These are phyloP conservation scores for Phytophthora citricola DNA, from an alignment of 352 stramenopile species.

Conservation along the genomic window DNA sequence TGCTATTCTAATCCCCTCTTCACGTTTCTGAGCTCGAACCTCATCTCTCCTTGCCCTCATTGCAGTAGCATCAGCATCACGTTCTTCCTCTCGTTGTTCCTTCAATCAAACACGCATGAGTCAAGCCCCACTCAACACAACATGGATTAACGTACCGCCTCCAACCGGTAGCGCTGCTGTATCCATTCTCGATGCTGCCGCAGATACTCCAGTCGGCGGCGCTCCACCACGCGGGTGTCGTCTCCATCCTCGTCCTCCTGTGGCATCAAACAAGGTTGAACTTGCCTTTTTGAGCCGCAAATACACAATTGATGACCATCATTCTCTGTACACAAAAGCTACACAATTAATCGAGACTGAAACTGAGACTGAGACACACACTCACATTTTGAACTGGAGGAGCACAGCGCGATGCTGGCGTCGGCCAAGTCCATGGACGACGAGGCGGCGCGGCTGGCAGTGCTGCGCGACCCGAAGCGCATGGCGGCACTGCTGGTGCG, in stretches of 20 bases:
- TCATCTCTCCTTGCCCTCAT: constrained; percentile 44
- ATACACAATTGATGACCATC: constrained; percentile 14
- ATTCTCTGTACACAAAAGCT: constrained; percentile 9
- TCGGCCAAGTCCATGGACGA: constrained; percentile 48
- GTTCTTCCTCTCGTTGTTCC: constrained; percentile 47
- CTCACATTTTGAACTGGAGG: constrained; percentile 1
- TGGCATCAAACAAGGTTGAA: constrained; percentile 26
- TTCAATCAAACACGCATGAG: constrained; percentile 10
- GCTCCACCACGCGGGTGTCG: constrained; percentile 47
- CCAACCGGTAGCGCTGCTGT: constrained; percentile 60
- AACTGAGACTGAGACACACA: constrained; percentile 18
- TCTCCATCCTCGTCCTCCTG: constrained; percentile 36
- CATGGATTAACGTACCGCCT: constrained; percentile 43
- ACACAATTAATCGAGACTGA: constrained; percentile 27
- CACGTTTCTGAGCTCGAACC: constrained; percentile 12
- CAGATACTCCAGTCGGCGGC: constrained; percentile 47
- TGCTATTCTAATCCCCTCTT: constrained; percentile 6
- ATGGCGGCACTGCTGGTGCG: constrained; percentile 56
- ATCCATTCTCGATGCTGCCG: constrained; percentile 52
- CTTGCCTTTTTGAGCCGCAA: neutral
- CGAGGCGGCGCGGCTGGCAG: constrained; percentile 28
- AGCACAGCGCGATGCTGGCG: constrained; percentile 34
- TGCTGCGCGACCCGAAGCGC: constrained; percentile 51
- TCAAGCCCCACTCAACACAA: neutral
- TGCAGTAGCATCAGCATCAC: constrained; percentile 25